Evolutionary conservation across 1,284 basidiomycete species (phyloP), one percentile per base, ranked within the genome.

Genomic region (Puccinia polysora): DNA sequence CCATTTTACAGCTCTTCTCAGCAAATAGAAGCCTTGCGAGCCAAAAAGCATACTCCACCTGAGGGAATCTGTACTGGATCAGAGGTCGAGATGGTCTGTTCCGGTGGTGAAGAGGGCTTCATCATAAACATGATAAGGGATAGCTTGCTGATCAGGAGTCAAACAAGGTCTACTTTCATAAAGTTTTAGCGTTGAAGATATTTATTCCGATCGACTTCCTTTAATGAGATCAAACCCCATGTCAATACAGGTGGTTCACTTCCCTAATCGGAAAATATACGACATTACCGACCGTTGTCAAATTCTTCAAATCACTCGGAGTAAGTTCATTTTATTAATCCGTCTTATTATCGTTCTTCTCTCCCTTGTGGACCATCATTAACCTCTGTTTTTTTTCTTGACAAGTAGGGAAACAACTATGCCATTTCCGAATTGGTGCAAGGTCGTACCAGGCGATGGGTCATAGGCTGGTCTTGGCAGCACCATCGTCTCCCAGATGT

Each of bases 191-290:
- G 36, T 36, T 36, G 30, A 4, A 12, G 4, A n/a, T 28, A 36
- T 56, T 6, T 7, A 25, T 32, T 52, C 15, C 0, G 10, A 15
- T 6, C 4, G 47, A 53, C 36, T 28, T 43, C 5, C 28, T 58
- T 25, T 32, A 28, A 43, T 15, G 10, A 23, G 12, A 25, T 15
- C 23, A 28, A 23, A 47, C 43, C 3, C 55, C n/a, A n/a, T n/a
- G 40, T 14, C 49, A n/a, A 49, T 38, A n/a, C 2, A 91, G 89
- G 63, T 96, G 91, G 93, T 97, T 87, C 78, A 93, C 93, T 0
- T 91, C 89, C 10, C 88, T 97, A 84, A 83, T 97, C 0, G 94
- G 94, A 0, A 93, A 90, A 77, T 83, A 89, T 77, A 85, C 88
- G 0, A 91, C 90, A 18, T 82, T 96, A 2, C 79, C 79, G 0